phyloP scores from a whole-genome alignment of 75 land plant genomes.

The Adiantum capillusveneris region DNA sequence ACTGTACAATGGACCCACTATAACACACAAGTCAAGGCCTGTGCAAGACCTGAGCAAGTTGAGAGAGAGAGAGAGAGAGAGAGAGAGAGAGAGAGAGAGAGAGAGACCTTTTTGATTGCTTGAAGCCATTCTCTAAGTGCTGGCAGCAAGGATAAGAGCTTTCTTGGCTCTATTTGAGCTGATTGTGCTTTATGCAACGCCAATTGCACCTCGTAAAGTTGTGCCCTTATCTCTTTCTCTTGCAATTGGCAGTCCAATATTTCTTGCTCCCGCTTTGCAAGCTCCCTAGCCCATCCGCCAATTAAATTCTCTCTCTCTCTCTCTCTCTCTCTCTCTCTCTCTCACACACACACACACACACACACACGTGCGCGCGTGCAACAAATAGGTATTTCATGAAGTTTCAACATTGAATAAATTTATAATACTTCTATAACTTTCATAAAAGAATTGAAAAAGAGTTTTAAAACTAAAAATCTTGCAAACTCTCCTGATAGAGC shows the following conservation, averaged over 20 bases:
- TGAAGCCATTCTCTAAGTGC: slow-evolving; percentile 30
- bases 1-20: too few species aligned
- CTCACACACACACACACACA: background rate
- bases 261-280: slow-evolving; percentile 32
- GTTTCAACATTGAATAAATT: too few species aligned
- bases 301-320: slow-evolving; percentile 2
- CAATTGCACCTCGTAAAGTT: slow-evolving; percentile 18
- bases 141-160: slow-evolving; percentile 12
- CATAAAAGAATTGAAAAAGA: too few species aligned
- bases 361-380: too few species aligned
- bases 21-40: too few species aligned
- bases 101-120: slow-evolving; percentile 21
- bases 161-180: slow-evolving; percentile 13
- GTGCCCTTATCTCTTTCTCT: slow-evolving; percentile 21
- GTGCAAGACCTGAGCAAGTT: too few species aligned
- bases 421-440: too few species aligned
- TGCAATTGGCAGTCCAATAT: slow-evolving; percentile 28
- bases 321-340: too few species aligned
- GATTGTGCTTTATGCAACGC: slow-evolving; percentile 17
- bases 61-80: too few species aligned
- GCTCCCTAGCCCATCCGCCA: background rate
- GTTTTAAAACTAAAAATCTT: too few species aligned
- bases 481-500: too few species aligned
- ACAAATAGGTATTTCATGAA: background rate
- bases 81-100: too few species aligned